Base-by-base conservation (phyloP, 176 grass and related monocot species). In the Saccharum officinarum region DNA sequence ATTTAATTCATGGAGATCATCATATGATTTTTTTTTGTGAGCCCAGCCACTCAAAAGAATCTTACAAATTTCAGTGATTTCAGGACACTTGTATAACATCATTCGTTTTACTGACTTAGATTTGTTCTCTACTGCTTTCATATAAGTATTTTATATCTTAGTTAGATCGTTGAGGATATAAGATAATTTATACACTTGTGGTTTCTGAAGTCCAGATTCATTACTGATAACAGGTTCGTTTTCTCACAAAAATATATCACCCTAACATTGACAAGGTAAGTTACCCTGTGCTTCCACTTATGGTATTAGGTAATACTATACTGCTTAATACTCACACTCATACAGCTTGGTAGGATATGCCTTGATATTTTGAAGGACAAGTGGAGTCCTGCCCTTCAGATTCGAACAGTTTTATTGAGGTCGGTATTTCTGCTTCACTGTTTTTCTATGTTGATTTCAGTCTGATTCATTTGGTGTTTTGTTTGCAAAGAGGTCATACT, bases 181-280 rank as follows among this genome's bases (percentile, higher is more conserved):
- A 18, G 54, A 17, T 17, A 42, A 65, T 45, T 66, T 64, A 5
- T 75, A 15, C 33, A 46, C 69, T 50, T 77, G 14, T 82, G 49
- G 46, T 72, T 60, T 78, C 13, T 85, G 42, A 62, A 71, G 39
- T 9, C 59, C 59, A 63, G 23, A 77, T 50, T 80, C 16, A 44
- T 81, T 44, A 76, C 49, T 91, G 46, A 72, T 69, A 87, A 89
- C 85, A 98, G 93, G 96, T 98, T 61, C 90, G 96, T 5, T 95
- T 98, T 84, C 89, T 98, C 50, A 98, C 96, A 17, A 98, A 98
- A 78, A 98, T 98, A 89, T 98, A 98, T 68, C 93, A 98, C 79
- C 96, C 96, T 28, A 98, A 95, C 81, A 98, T 98, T 88, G 96
- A 98, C 89, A 98, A 98, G 95, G 95, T 92, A 76, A 86, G 80